Conservation (phyloP, 257 asterid species). For the Pogostemon cablin region DNA sequence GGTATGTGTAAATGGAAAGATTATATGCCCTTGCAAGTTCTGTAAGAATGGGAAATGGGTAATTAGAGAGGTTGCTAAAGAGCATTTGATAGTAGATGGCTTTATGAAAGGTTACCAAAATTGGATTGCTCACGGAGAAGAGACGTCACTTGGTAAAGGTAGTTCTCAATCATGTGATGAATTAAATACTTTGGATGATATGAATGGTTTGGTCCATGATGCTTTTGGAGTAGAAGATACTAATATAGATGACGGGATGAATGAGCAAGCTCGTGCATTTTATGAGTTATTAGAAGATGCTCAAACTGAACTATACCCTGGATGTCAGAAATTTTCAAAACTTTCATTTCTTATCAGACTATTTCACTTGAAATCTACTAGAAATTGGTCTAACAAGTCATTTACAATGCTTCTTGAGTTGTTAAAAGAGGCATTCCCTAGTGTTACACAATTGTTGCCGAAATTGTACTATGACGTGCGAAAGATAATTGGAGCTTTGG, state of each 20-base stretch:
- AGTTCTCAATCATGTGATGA: neutral
- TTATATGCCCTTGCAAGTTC: neutral
- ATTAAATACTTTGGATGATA: neutral
- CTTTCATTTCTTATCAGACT: constrained; percentile 16
- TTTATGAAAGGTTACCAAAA: constrained; percentile 18
- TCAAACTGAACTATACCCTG: neutral
- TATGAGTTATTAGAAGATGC: constrained; percentile 4
- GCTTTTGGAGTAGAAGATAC: constrained; percentile 9
- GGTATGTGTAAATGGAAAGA: neutral
- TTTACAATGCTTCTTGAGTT: constrained; percentile 28
- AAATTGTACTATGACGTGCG: constrained; percentile 18
- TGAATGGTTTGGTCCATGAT: neutral
- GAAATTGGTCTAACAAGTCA: constrained; percentile 29
- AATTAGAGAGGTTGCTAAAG: neutral
- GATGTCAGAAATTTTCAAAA: constrained; percentile 23
- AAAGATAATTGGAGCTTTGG: constrained; percentile 20
- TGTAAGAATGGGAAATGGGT: constrained; percentile 13
- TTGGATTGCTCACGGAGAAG: neutral
- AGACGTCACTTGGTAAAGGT: neutral
- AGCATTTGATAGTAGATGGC: constrained; percentile 19
- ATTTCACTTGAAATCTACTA: constrained; percentile 26
- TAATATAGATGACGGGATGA: neutral
- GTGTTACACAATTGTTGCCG: neutral
- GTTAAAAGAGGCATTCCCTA: constrained; percentile 26
- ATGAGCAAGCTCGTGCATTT: too few species aligned